Conservation (phyloP, 2,329 filamentous ascomycete species). For the Tricladium varicosporioides region DNA sequence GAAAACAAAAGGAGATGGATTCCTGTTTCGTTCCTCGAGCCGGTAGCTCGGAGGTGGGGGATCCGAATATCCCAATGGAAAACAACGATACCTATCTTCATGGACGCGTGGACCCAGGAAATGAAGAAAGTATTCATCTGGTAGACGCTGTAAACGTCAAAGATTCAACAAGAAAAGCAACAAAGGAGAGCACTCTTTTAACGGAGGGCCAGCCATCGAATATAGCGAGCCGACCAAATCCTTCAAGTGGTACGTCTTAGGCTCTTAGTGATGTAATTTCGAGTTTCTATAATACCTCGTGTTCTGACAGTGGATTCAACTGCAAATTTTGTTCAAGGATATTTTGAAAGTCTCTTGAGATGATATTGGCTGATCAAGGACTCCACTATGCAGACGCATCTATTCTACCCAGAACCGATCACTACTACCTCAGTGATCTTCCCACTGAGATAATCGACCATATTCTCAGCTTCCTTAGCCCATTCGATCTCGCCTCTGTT, state of each 20-base stretch:
- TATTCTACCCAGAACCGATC: neutral
- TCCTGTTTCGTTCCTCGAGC: neutral
- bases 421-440: slow-evolving; percentile 48
- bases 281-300: too few relatives aligned
- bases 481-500: slow-evolving; percentile 59
- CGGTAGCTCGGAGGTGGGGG: neutral
- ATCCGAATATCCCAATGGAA: slow-evolving; percentile 17
- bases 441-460: slow-evolving; percentile 73
- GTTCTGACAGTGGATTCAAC: neutral
- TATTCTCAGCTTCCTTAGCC: slow-evolving; percentile 66
- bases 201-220: neutral
- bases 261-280: neutral
- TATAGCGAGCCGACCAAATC: neutral
- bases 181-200: slow-evolving; percentile 1
- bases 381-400: neutral
- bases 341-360: neutral
- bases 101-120: slow-evolving; percentile 16
- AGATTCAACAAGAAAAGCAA: neutral
- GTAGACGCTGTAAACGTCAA: slow-evolving; percentile 14
- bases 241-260: neutral
- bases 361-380: slow-evolving; percentile 3
- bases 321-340: neutral
- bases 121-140: slow-evolving; percentile 14
- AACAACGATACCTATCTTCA: slow-evolving; percentile 23
- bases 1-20: slow-evolving; percentile 7